Conservation (phyloP, 2,329 filamentous ascomycete genomes). For the Lachnellula arida region DNA sequence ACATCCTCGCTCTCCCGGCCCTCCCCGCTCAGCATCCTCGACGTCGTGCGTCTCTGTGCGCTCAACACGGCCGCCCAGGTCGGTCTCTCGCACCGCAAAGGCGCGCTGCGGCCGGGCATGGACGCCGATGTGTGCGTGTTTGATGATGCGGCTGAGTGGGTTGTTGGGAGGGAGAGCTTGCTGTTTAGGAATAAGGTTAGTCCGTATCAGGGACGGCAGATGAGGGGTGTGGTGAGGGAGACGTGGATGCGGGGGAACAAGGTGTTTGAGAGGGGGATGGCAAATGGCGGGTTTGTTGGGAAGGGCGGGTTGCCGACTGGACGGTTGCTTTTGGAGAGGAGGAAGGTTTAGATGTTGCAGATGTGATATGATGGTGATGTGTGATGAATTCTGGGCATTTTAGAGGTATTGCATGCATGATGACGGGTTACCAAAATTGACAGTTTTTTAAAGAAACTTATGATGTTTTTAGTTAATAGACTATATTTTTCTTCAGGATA, state of each 20-base stretch:
- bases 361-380: neutral
- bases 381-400: neutral
- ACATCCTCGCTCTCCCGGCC: constrained; percentile 43
- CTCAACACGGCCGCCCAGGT: constrained; percentile 85
- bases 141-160: constrained; percentile 76
- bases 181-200: constrained; percentile 48
- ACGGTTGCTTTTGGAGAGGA: constrained; percentile 45
- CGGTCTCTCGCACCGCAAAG: constrained; percentile 75
- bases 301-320: constrained; percentile 39
- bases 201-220: constrained; percentile 54
- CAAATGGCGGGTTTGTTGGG: constrained; percentile 44
- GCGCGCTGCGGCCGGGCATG: constrained; percentile 72
- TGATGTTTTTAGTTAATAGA: no score
- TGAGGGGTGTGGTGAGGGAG: constrained; percentile 44
- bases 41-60: constrained; percentile 82
- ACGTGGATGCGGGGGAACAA: constrained; percentile 31
- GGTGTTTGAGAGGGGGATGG: constrained; percentile 27
- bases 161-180: constrained; percentile 73
- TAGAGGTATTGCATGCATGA: neutral
- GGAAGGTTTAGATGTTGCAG: constrained; percentile 7
- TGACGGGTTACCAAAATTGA: neutral
- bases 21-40: constrained; percentile 47
- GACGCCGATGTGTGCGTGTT: constrained; percentile 93
- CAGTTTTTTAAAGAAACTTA: neutral
- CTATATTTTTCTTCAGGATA: no score